Base-by-base conservation (phyloP, 257 asterid genomes). In the Przewalskia tangutica region DNA sequence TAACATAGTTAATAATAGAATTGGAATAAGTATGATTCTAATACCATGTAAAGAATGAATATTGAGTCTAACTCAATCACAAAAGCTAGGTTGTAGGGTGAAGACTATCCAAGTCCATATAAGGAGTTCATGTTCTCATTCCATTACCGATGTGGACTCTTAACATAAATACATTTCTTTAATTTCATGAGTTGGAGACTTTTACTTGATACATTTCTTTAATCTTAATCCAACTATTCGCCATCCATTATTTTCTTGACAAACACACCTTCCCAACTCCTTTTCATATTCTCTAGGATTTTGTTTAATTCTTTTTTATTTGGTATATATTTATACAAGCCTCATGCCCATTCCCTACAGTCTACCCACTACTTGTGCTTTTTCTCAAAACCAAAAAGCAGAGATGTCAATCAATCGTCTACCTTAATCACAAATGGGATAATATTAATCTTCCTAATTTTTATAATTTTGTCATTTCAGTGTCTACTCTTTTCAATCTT, bases 161-260 rank as follows among this genome's bases (percentile, higher is more conserved):
- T n/a, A n/a, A n/a, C n/a, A n/a, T n/a, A n/a, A n/a, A n/a, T n/a
- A n/a, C n/a, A n/a, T n/a, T n/a, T n/a, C n/a, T n/a, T n/a, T n/a
- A n/a, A n/a, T 44, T 70, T 70, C 58, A 44, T 44, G 54, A 70
- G 36, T 42, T n/a, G 77, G 27, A 40, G 79, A 58, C 56, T 65
- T 27, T 36, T 27, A 70, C 65, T 71, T 13, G 7, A 60, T 44
- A 36, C 60, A 48, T 84, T 64, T 79, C 82, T 46, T 75, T 79
- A 80, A 83, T 75, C 82, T 56, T 76, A 44, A 82, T 55, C 82
- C 48, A 63, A 77, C 84, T 50, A 44, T 68, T 36, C 56, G 18
- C 54, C 50, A 63, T 67, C 67, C 42, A 48, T 11, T 70, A 44
- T 70, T 73, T 71, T 55, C 82, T 63, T 79, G 65, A 71, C 73